A percentile compares a stretch with the other conserved stretches of the same genome.
Evolutionary conservation across 768 basidiomycete genomes (phyloP).

Genomic region (Lentinula sp.): DNA sequence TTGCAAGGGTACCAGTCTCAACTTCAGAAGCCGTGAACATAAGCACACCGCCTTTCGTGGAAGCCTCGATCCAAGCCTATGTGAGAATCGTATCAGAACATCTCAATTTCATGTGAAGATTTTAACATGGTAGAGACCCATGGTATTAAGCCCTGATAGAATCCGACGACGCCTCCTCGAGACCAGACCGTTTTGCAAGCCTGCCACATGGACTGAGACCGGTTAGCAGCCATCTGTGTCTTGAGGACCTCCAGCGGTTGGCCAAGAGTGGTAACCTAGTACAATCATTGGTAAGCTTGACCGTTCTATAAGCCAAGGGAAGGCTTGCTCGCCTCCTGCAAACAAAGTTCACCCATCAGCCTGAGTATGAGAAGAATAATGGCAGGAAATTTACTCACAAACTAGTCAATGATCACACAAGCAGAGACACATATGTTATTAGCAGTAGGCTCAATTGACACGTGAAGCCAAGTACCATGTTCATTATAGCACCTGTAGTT

Average conservation of each 20-base stretch:
- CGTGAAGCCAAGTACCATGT: slow-evolving; percentile 64
- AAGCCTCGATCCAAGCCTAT: slow-evolving; percentile 99
- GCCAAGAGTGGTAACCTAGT: slow-evolving; percentile 89
- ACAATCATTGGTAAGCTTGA: slow-evolving; percentile 22
- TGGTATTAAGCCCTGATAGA: slow-evolving; percentile 98
- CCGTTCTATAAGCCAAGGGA: not conserved
- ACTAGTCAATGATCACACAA: slow-evolving; percentile 25
- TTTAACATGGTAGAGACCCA: slow-evolving; percentile 57
- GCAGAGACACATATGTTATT: not conserved
- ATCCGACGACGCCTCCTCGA: slow-evolving; percentile 83
- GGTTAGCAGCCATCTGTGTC: slow-evolving; percentile 99
- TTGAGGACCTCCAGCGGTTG: slow-evolving; percentile 98
- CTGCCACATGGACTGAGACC: slow-evolving; percentile 84
- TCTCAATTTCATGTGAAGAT: not conserved
- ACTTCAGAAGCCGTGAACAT: slow-evolving; percentile 96
- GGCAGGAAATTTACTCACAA: slow-evolving; percentile 35
- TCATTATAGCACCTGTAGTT: slow-evolving; percentile 86
- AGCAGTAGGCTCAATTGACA: not conserved
- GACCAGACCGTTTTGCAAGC: slow-evolving; percentile 85
- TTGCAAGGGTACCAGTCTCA: slow-evolving; percentile 55
- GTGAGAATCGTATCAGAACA: not conserved
- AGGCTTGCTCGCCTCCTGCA: slow-evolving; percentile 72
- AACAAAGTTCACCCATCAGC: slow-evolving; percentile 8
- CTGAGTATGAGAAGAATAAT: not conserved
- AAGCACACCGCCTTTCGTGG: slow-evolving; percentile 95